Conservation (phyloP, 2,329 filamentous ascomycete genomes). For the Mycocentrospora acerina region DNA sequence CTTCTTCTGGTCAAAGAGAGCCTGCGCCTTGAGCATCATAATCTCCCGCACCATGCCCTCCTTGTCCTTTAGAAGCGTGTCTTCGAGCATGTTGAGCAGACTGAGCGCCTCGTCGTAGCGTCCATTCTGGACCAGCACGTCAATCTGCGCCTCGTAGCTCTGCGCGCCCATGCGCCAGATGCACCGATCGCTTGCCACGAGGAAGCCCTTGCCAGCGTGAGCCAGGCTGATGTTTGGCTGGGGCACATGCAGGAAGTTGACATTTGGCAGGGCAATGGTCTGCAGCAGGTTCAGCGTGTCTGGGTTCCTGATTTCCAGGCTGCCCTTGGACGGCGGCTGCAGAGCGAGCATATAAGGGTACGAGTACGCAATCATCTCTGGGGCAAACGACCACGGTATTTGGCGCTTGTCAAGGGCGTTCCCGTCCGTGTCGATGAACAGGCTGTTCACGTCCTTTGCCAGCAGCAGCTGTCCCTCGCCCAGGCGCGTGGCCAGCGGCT, state of each 20-base stretch:
- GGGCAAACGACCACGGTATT: conserved; percentile 87
- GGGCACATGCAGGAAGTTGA: conserved; percentile 83
- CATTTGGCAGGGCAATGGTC: conserved; percentile 77
- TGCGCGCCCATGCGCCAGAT: conserved; percentile 97
- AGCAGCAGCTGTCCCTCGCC: conserved; percentile 82
- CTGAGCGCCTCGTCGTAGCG: conserved; percentile 91
- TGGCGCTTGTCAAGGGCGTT: conserved; percentile 81
- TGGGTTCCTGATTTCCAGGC: conserved; percentile 87
- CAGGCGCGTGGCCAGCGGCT: conserved; percentile 81
- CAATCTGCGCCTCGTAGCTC: conserved; percentile 86
- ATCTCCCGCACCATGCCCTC: conserved; percentile 76
- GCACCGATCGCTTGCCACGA: conserved; percentile 85
- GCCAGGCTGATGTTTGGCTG: conserved; percentile 92
- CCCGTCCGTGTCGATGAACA: conserved; percentile 85
- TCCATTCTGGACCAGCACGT: conserved; percentile 72
- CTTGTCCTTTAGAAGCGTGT: conserved; percentile 85
- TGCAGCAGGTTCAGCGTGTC: conserved; percentile 89
- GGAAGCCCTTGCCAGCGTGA: conserved; percentile 92
- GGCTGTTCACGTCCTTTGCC: conserved; percentile 96
- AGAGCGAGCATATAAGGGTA: conserved; percentile 93
- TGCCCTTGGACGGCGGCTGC: conserved; percentile 79
- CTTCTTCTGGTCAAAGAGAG: conserved; percentile 77
- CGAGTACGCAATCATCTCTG: conserved; percentile 90
- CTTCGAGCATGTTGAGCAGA: conserved; percentile 84
- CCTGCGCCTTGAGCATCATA: conserved; percentile 88